Evolutionary conservation across 768 basidiomycete genomes (phyloP), one percentile per base, ranked within the genome.

Genomic region (Lentinula sp.): DNA sequence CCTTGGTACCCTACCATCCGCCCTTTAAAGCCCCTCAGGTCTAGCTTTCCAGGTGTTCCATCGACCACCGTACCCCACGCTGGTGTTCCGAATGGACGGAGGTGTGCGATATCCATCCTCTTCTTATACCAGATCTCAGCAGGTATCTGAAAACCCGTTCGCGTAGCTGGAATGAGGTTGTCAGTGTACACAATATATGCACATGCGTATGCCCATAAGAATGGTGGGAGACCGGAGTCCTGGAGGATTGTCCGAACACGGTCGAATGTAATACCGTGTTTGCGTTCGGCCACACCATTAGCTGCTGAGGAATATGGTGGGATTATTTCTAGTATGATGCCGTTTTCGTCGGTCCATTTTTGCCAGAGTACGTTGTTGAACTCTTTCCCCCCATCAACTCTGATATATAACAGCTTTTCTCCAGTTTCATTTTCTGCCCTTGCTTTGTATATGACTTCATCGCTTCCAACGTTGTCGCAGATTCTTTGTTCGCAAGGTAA

Each of bases 111-210:
- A 57, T 57, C 55, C 55, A 23, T 21, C 37, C 15, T 35, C 18
- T 43, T 40, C 21, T 28, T 43, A 15, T 42, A 42, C 55, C 39
- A 57, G 10, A 57, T 21, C 18, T 59, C 21, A 2, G 45, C 57
- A 32, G 57, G 57, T 18, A 59, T 59, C 6, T 8, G 8, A 9
- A n/a, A 23, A 15, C n/a, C 18, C 3, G 23, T 35, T 15, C 43
- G 45, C 1, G 57, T 11, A 11, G 57, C 21, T 8, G 57, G 43
- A 16, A 59, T 16, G 13, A 46, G 45, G 11, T 59, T 46, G 5
- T 59, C 57, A 10, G 57, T 59, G 16, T 49, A 59, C 9, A 59
- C 23, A 15, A 59, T 49, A 21, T 59, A 48, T n/a, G 57, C 42
- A 34, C 18, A 11, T 15, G 45, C 57, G 6, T 46, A 59, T 9